Conservation (phyloP, 768 basidiomycete genomes). For the Mycena vulgaris region DNA sequence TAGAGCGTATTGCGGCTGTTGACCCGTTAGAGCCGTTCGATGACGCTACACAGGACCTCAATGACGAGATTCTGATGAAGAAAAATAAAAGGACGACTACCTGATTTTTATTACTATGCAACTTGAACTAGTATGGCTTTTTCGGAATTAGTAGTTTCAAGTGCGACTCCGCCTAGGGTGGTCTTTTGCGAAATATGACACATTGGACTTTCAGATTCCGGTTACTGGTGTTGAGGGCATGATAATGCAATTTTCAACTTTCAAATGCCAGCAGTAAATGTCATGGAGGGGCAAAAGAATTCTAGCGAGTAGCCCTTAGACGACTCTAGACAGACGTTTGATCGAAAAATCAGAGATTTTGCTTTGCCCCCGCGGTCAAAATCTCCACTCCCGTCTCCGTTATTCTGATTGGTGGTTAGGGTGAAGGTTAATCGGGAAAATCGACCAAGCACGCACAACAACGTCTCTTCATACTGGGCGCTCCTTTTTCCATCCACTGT, state of each 20-base stretch:
- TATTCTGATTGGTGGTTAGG: constrained; percentile 65
- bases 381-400: constrained; percentile 94
- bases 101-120: constrained; percentile 4
- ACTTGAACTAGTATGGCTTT: no score
- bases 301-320: no score
- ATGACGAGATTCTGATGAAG: constrained; percentile 69
- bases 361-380: constrained; percentile 71
- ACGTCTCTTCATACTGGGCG: constrained; percentile 98
- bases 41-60: constrained; percentile 77
- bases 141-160: no score
- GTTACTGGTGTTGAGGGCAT: no score
- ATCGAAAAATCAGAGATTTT: constrained; percentile 1
- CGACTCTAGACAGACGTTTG: no score
- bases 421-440: constrained; percentile 5
- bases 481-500: constrained; percentile 92
- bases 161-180: no score
- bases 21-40: constrained; percentile 72
- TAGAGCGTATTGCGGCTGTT: constrained; percentile 73
- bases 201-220: no score
- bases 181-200: no score
- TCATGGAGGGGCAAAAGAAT: no score
- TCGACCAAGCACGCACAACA: constrained; percentile 75
- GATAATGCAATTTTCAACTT: no score
- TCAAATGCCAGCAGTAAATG: no score
- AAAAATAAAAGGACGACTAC: constrained; percentile 42